These are phyloP conservation scores for Moringa oleifera DNA, from an alignment of 345 rosid genomes.

Conservation along the genomic window DNA sequence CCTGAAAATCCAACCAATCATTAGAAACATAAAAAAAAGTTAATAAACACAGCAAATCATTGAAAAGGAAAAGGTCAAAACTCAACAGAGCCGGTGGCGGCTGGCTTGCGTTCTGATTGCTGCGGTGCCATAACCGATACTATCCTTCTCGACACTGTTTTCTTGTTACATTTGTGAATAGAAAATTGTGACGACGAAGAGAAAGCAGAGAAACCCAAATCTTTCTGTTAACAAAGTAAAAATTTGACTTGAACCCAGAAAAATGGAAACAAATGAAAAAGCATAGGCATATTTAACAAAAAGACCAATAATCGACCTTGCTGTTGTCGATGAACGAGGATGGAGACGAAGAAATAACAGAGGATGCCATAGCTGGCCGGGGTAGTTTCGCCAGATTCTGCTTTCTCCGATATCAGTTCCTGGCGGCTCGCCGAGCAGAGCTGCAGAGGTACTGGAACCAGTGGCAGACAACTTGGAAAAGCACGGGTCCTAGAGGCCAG, in stretches of 20 bases:
- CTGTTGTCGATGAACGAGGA: constrained; percentile 25
- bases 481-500: too few species aligned
- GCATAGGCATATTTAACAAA: not conserved
- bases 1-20: constrained; percentile 34
- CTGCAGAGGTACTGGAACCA: too few species aligned
- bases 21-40: not conserved
- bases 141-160: constrained; percentile 46
- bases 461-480: too few species aligned
- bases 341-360: constrained; percentile 32
- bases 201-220: constrained; percentile 42
- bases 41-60: not conserved
- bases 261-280: not conserved
- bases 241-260: not conserved
- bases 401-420: too few species aligned
- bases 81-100: constrained; percentile 79
- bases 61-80: constrained; percentile 5
- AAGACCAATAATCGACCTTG: constrained; percentile 23
- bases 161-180: constrained; percentile 49
- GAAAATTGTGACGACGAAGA: constrained; percentile 37
- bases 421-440: too few species aligned
- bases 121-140: constrained; percentile 78
- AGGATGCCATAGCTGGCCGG: constrained; percentile 35
- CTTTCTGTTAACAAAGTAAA: constrained; percentile 30
- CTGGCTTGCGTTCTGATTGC: constrained; percentile 64
- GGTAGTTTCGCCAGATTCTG: too few species aligned